phyloP scores from a whole-genome alignment of 2,329 filamentous ascomycete genomes.

The Ceratocystis papillata region DNA sequence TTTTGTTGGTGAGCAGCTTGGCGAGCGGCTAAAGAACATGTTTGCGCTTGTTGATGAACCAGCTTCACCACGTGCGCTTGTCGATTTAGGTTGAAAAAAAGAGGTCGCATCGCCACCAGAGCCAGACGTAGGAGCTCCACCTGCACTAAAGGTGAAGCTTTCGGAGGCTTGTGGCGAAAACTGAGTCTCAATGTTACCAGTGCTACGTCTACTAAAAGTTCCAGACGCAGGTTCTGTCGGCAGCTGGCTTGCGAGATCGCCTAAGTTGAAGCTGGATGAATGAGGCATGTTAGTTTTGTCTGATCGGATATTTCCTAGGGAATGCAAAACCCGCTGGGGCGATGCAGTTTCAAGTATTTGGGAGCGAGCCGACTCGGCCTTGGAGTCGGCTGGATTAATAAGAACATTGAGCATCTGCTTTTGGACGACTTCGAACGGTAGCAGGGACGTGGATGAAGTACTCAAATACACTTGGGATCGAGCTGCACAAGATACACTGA shows the following conservation, averaged over 20 bases:
- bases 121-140: not conserved
- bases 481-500: not conserved
- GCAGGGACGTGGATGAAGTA: not conserved
- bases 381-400: slow-evolving; percentile 3
- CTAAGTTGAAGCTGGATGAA: slow-evolving; percentile 20
- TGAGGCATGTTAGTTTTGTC: slow-evolving; percentile 12
- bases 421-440: slow-evolving; percentile 15
- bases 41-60: slow-evolving; percentile 13
- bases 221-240: slow-evolving; percentile 11
- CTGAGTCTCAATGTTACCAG: slow-evolving; percentile 52
- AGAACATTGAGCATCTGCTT: slow-evolving; percentile 8
- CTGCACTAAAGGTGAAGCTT: slow-evolving; percentile 25
- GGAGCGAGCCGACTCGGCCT: slow-evolving; percentile 6
- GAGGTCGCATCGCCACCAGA: slow-evolving; percentile 9
- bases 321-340: slow-evolving; percentile 2
- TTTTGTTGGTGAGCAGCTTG: slow-evolving; percentile 18
- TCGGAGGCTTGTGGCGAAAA: slow-evolving; percentile 32
- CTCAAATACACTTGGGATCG: slow-evolving; percentile 1
- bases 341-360: slow-evolving; percentile 10
- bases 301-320: not conserved
- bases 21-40: not conserved
- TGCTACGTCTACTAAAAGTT: slow-evolving; percentile 40
- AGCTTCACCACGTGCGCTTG: slow-evolving; percentile 9
- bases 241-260: slow-evolving; percentile 17
- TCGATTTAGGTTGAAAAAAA: slow-evolving; percentile 14